These are phyloP conservation scores for Aspergillus unguis DNA, from an alignment of 2,329 filamentous ascomycete genomes.

Conservation along the genomic window DNA sequence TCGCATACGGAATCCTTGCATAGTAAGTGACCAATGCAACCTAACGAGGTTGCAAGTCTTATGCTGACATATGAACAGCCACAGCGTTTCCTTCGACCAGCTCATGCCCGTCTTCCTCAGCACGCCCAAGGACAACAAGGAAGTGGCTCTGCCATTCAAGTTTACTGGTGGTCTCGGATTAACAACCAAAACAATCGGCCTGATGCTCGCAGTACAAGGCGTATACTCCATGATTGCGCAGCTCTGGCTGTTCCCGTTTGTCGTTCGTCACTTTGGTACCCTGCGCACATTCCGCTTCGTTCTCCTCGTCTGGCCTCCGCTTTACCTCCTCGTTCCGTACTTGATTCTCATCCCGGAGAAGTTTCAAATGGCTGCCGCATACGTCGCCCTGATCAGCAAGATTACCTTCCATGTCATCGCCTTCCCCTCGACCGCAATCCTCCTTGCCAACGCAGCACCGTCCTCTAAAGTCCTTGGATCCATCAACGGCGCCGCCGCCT, in stretches of 20 bases:
- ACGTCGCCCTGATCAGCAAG: constrained; percentile 79
- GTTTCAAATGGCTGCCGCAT: constrained; percentile 71
- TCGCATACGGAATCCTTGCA: constrained; percentile 86
- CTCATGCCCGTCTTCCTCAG: constrained; percentile 89
- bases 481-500: constrained; percentile 89
- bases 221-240: constrained; percentile 85
- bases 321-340: constrained; percentile 87
- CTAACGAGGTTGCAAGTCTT: neutral
- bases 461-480: constrained; percentile 81
- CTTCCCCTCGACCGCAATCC: constrained; percentile 84
- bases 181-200: constrained; percentile 76
- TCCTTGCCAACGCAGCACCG: constrained; percentile 83
- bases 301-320: constrained; percentile 75
- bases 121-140: constrained; percentile 54
- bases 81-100: constrained; percentile 95
- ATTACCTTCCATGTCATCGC: constrained; percentile 88
- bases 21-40: constrained; percentile 65
- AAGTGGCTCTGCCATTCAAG: constrained; percentile 71
- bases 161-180: constrained; percentile 86
- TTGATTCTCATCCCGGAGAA: constrained; percentile 74
- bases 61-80: constrained; percentile 55
- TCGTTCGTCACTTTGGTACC: constrained; percentile 72
- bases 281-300: constrained; percentile 79
- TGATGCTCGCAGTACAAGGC: constrained; percentile 85
- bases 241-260: constrained; percentile 74